These are phyloP conservation scores for Cruciata laevipes DNA, from an alignment of 257 asterid species.

Conservation along the genomic window DNA sequence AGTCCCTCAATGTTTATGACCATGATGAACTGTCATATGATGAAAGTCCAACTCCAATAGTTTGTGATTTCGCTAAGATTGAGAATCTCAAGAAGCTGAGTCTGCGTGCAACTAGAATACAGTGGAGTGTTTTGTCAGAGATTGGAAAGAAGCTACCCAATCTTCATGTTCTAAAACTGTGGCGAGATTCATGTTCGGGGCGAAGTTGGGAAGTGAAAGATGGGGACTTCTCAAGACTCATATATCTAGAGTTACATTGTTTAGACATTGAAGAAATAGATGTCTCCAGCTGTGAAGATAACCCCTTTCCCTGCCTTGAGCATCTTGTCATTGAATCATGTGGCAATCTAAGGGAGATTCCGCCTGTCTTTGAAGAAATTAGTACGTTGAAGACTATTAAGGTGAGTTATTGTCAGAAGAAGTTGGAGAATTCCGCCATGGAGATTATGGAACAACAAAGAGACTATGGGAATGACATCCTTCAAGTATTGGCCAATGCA, in stretches of 20 bases:
- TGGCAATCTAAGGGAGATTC: neutral
- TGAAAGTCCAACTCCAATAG: neutral
- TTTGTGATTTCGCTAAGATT: neutral
- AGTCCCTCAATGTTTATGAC: neutral
- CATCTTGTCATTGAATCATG: neutral
- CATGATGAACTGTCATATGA: neutral
- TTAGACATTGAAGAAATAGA: conserved; percentile 1
- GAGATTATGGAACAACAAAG: neutral
- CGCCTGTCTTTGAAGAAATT: neutral
- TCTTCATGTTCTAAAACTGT: conserved; percentile 12
- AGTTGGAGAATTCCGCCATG: neutral
- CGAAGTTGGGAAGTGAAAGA: neutral
- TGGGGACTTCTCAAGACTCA: conserved; percentile 7
- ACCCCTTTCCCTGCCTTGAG: neutral
- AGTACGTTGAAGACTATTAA: neutral
- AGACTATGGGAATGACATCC: neutral
- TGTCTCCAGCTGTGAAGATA: neutral
- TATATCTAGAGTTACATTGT: neutral
- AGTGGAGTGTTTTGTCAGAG: neutral
- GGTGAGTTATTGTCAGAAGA: neutral
- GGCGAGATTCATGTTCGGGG: neutral
- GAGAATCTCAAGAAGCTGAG: neutral
- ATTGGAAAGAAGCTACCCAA: neutral
- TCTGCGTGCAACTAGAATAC: neutral
- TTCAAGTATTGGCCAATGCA: no score